Evolutionary conservation across 2,329 filamentous ascomycete species (phyloP).

Genomic region (Fusarium burgessii): DNA sequence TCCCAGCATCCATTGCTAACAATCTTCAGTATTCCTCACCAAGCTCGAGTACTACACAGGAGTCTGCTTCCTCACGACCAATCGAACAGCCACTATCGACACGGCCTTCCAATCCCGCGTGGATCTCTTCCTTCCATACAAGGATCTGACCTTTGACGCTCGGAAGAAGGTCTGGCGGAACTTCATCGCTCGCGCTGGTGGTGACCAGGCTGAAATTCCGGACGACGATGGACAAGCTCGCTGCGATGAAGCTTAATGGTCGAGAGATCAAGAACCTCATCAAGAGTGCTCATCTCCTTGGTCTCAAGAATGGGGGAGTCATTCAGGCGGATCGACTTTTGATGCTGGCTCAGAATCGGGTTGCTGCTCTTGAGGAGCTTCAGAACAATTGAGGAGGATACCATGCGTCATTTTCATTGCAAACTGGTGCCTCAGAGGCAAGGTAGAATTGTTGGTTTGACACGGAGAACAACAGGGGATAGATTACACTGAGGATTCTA

Average conservation of each 20-base stretch:
- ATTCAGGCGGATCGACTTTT: conserved; percentile 47
- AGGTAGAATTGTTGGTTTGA: no score
- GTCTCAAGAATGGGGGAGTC: conserved; percentile 46
- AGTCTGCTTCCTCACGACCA: conserved; percentile 55
- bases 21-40: conserved; percentile 44
- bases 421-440: no score
- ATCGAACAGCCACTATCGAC: conserved; percentile 52
- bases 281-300: conserved; percentile 55
- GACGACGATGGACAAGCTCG: conserved; percentile 51
- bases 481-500: no score
- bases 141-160: conserved; percentile 44
- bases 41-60: conserved; percentile 54
- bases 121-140: conserved; percentile 49
- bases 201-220: conserved; percentile 44
- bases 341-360: conserved; percentile 51
- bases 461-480: no score
- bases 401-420: no score
- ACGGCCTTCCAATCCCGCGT: conserved; percentile 54
- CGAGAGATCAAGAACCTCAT: conserved; percentile 63
- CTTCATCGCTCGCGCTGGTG: conserved; percentile 49
- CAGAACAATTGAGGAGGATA: not conserved
- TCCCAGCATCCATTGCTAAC: not conserved
- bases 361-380: conserved; percentile 20
- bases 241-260: conserved; percentile 57
- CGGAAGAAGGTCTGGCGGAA: conserved; percentile 53